Percentiles rank a stretch among this genome's conserved stretches.
phyloP scores from a whole-genome alignment of 2,329 filamentous ascomycete genomes.

The Arthrobotrys sphaeroides region DNA sequence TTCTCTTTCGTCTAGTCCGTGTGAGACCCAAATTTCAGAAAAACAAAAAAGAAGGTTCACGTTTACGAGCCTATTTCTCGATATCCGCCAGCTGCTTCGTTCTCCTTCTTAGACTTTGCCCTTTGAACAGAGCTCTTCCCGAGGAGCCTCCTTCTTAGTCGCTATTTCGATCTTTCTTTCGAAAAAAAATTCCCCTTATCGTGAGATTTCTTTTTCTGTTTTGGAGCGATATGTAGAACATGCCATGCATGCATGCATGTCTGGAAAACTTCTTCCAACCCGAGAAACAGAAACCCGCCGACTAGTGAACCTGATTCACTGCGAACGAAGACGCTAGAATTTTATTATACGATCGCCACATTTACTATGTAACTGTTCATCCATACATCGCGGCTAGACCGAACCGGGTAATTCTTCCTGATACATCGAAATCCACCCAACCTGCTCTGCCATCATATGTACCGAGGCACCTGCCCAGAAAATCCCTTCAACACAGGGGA shows the following conservation, averaged over 20 bases:
- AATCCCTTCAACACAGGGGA: background rate
- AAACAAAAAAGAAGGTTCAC: background rate
- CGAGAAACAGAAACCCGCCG: constrained; percentile 1
- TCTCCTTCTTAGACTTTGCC: background rate
- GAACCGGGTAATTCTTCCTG: constrained; percentile 31
- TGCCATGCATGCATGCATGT: background rate
- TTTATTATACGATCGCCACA: constrained; percentile 16
- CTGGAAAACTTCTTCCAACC: constrained; percentile 4
- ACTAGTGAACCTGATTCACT: background rate
- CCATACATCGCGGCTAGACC: constrained; percentile 5
- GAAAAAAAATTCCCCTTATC: constrained; percentile 2
- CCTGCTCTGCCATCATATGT: constrained; percentile 6
- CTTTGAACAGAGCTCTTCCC: constrained; percentile 12
- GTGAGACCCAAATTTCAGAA: background rate
- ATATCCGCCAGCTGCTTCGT: constrained; percentile 21
- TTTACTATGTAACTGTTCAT: constrained; percentile 3
- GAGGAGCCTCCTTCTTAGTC: background rate
- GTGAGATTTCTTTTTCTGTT: background rate
- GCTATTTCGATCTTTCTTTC: background rate
- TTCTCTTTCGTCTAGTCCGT: constrained; percentile 13
- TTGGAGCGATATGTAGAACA: background rate
- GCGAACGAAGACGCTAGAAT: background rate
- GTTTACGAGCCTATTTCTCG: constrained; percentile 32
- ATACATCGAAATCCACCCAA: constrained; percentile 22
- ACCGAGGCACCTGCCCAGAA: constrained; percentile 40